These are phyloP conservation scores for Talaromyces sp. DNA, from an alignment of 2,329 filamentous ascomycete genomes.

Conservation along the genomic window DNA sequence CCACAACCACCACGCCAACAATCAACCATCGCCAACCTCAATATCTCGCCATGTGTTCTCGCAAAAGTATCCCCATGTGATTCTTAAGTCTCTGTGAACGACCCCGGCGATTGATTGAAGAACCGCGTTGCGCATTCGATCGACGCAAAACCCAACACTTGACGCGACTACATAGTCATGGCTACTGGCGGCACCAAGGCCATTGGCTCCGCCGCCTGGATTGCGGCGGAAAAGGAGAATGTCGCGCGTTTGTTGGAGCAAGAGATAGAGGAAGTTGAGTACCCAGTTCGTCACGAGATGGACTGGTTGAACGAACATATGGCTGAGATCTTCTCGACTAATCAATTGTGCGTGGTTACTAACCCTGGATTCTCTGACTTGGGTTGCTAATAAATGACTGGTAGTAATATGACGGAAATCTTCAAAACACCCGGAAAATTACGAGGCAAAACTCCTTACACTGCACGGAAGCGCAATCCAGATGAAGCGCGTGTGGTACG, in stretches of 20 bases:
- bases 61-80: neutral
- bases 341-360: slow-evolving; percentile 69
- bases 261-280: slow-evolving; percentile 90
- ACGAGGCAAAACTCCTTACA: slow-evolving; percentile 48
- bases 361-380: slow-evolving; percentile 17
- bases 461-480: slow-evolving; percentile 41
- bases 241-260: slow-evolving; percentile 70
- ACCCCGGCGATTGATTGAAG: neutral
- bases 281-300: slow-evolving; percentile 86
- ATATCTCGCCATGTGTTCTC: neutral
- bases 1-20: neutral
- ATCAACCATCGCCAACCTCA: neutral
- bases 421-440: slow-evolving; percentile 67
- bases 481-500: slow-evolving; percentile 45
- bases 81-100: neutral
- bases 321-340: slow-evolving; percentile 84
- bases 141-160: neutral
- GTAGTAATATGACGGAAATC: slow-evolving; percentile 84
- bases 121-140: neutral
- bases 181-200: slow-evolving; percentile 42
- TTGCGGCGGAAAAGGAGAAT: slow-evolving; percentile 76
- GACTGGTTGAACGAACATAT: slow-evolving; percentile 99
- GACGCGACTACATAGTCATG: slow-evolving; percentile 27
- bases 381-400: slow-evolving; percentile 29
- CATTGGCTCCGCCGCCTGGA: slow-evolving; percentile 81